Evolutionary conservation across 345 rosid genomes (phyloP).

Genomic region (Punica granatum): DNA sequence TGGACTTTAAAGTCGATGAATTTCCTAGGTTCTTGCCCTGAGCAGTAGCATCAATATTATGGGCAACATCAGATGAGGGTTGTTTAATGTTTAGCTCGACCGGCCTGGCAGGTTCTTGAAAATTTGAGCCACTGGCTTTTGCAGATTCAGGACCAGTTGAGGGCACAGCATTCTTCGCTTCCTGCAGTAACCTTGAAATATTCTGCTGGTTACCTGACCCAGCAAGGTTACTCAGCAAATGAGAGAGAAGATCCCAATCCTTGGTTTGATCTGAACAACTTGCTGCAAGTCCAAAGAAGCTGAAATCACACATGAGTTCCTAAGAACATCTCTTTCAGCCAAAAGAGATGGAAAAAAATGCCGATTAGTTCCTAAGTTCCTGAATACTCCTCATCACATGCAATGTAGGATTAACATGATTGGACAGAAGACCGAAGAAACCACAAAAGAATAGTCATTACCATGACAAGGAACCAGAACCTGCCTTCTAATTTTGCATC

Average conservation of each 20-base stretch:
- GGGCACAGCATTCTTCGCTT: slow-evolving; percentile 27
- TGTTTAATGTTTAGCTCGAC: slow-evolving; percentile 16
- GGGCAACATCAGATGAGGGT: slow-evolving; percentile 20
- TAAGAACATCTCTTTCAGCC: background rate
- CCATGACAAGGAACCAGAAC: background rate
- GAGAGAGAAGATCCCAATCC: slow-evolving; percentile 53
- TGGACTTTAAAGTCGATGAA: slow-evolving; percentile 5
- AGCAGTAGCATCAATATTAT: slow-evolving; percentile 8
- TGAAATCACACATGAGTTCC: background rate
- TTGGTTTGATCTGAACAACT: slow-evolving; percentile 40
- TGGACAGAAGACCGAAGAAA: background rate
- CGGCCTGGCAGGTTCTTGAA: slow-evolving; percentile 16
- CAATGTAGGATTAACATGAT: background rate
- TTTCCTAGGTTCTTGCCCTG: background rate
- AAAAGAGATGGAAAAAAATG: background rate
- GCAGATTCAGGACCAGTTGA: slow-evolving; percentile 18
- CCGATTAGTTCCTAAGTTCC: background rate
- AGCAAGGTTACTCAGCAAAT: slow-evolving; percentile 50
- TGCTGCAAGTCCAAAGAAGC: slow-evolving; percentile 29
- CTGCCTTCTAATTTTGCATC: background rate
- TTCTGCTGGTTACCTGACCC: slow-evolving; percentile 26
- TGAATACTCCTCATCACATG: background rate
- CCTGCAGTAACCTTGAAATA: slow-evolving; percentile 37
- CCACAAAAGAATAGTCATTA: background rate
- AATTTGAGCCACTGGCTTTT: slow-evolving; percentile 23